A percentile compares a stretch with the other conserved stretches of the same genome.
Evolutionary conservation across 768 basidiomycete genomes (phyloP).

Genomic region (Rhizopogon vesiculosus): DNA sequence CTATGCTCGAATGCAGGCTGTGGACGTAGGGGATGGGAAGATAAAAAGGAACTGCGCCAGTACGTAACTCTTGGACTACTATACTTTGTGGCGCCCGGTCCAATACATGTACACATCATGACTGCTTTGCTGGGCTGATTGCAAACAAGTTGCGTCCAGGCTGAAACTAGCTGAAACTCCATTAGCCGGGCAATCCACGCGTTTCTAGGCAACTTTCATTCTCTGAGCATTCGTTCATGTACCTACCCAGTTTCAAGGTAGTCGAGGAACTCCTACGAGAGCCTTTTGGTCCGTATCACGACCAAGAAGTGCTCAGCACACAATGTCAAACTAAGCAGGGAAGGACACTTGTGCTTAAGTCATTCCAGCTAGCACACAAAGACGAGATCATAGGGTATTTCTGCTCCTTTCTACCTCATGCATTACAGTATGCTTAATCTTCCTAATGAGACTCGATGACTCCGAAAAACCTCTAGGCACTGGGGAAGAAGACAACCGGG

Average conservation of each 20-base stretch:
- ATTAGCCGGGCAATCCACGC: background rate
- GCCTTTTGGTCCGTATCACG: constrained; percentile 27
- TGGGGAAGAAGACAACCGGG: constrained; percentile 17
- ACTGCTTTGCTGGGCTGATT: background rate
- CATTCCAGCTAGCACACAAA: constrained; percentile 24
- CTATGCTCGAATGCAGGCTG: background rate
- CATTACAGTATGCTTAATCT: constrained; percentile 1
- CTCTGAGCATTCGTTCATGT: background rate
- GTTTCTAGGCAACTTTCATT: background rate
- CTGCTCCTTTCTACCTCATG: background rate
- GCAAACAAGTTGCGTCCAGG: background rate
- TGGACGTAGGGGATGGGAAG: background rate
- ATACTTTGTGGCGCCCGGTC: too few species aligned
- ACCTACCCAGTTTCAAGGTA: constrained; percentile 3
- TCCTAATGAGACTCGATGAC: constrained; percentile 38
- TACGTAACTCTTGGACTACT: too few species aligned
- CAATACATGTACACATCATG: background rate
- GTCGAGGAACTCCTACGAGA: constrained; percentile 19
- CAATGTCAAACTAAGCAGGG: constrained; percentile 12
- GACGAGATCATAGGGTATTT: constrained; percentile 23
- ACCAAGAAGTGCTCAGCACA: constrained; percentile 18
- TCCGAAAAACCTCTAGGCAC: constrained; percentile 37
- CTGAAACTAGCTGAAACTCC: background rate
- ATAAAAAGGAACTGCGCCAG: too few species aligned
- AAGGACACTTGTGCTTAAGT: constrained; percentile 18